phyloP scores from a whole-genome alignment of 306 rosid species.

The Malus fusca region DNA sequence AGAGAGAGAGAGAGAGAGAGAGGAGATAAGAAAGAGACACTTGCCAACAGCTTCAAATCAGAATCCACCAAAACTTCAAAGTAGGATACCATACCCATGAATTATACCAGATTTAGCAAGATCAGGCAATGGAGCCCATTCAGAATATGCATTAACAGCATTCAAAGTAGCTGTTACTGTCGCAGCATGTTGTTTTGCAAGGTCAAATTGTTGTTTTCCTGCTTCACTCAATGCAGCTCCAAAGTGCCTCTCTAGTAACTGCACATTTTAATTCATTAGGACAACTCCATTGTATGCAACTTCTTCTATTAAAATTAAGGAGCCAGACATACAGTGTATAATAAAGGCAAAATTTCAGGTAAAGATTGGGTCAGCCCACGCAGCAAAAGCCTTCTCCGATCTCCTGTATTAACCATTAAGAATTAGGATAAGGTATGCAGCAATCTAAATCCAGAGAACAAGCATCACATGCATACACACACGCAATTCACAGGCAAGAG shows the following conservation, averaged over 20 bases:
- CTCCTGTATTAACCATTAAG: conserved; percentile 47
- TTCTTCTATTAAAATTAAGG: conserved; percentile 14
- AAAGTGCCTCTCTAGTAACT: conserved; percentile 83
- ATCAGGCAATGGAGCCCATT: conserved; percentile 96
- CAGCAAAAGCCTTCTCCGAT: conserved; percentile 76
- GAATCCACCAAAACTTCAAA: conserved; percentile 13
- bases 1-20: conserved; percentile 14
- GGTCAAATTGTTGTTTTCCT: conserved; percentile 58
- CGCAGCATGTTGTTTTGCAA: conserved; percentile 78
- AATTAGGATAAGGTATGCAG: conserved; percentile 15
- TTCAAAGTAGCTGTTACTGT: conserved; percentile 67
- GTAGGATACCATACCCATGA: conserved; percentile 60
- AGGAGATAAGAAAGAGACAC: conserved; percentile 15
- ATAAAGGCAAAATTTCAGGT: conserved; percentile 78
- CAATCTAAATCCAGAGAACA: conserved; percentile 19
- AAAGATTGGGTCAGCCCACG: conserved; percentile 83
- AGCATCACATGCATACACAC: background rate
- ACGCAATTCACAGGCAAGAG: background rate
- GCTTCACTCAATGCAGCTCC: conserved; percentile 80
- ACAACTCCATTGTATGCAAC: conserved; percentile 4
- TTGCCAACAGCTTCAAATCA: conserved; percentile 14
- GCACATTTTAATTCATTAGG: conserved; percentile 30
- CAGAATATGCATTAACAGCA: conserved; percentile 93
- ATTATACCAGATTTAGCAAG: conserved; percentile 85
- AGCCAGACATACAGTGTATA: conserved; percentile 53